A percentile compares a stretch with the other conserved stretches of the same genome.
Evolutionary conservation across 352 stramenopile species (phyloP).

Genomic region (Globisporangium sylvaticum): DNA sequence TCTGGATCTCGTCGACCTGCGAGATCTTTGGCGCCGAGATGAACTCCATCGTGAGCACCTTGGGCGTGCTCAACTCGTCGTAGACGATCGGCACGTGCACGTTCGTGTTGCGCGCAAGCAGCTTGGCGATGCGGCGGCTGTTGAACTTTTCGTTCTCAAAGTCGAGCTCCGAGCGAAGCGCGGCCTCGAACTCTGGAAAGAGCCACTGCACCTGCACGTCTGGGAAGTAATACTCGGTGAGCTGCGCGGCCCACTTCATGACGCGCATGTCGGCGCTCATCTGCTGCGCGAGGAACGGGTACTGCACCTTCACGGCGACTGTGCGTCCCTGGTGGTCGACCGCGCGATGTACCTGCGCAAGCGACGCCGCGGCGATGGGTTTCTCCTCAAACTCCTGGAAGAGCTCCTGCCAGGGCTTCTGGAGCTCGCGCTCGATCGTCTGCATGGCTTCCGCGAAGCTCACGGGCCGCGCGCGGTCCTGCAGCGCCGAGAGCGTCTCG

Average conservation of each 20-base stretch:
- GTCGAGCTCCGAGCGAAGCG: conserved; percentile 71
- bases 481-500: conserved; percentile 84
- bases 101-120: conserved; percentile 45
- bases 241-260: conserved; percentile 51
- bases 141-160: conserved; percentile 86
- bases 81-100: conserved; percentile 86
- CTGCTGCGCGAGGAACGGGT: conserved; percentile 79
- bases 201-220: conserved; percentile 93
- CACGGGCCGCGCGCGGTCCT: conserved; percentile 89
- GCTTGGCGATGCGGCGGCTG: conserved; percentile 54
- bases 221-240: conserved; percentile 85
- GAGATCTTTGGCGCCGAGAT: conserved; percentile 94
- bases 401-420: conserved; percentile 71
- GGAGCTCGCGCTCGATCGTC: conserved; percentile 60
- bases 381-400: conserved; percentile 89
- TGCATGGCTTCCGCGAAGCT: conserved; percentile 40
- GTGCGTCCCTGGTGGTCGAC: conserved; percentile 84
- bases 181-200: conserved; percentile 92
- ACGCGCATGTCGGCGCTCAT: conserved; percentile 73
- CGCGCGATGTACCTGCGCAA: conserved; percentile 95
- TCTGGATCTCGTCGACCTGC: conserved; percentile 78
- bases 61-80: conserved; percentile 81
- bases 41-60: conserved; percentile 97
- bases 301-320: conserved; percentile 97
- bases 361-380: conserved; percentile 93